Evolutionary conservation across 441 rosid species (phyloP), one percentile per base, ranked within the genome.

Genomic region (Adansonia gregorii): DNA sequence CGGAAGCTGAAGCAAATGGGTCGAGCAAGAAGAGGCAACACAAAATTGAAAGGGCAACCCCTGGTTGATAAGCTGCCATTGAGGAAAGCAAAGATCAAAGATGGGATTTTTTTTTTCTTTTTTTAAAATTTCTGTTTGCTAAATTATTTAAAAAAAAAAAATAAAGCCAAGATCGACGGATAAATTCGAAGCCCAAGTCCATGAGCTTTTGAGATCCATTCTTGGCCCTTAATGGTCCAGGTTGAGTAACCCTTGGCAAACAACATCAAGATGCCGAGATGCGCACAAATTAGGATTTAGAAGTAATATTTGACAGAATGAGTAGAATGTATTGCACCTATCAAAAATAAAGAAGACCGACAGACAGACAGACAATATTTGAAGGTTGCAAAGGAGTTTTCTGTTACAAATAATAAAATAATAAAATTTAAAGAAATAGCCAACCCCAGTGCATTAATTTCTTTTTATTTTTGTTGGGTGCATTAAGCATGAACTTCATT

Each of bases 221-320:
- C 85, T 88, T 88, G 24, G 89, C 80, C 85, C 98, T 88, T 78
- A 88, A 78, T 71, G 90, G 64, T 49, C 94, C 95, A 0, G 94
- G 93, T 55, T 91, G 96, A 39, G 97, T 93, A 24, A 93, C 95
- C 79, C 75, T 86, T 3, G 97, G 94, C 79, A 93, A 77, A 67
- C 97, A 91, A 43, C 67, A 67, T 9, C 7, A 82, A 54, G 48
- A n/a, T 31, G 39, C 39, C 39, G 39, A 31, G 39, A 31, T 31
- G 61, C 45, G 19, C 39, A 58, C 6, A 60, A 51, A 15, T 61
- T 19, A 39, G 31, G 31, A 43, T 5, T n/a, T 60, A 10, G 65
- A 3, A 11, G 11, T 24, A 8, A 41, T 41, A 41, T 6, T 9
- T 20, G 35, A 22, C 64, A 59, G 14, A 8, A 8, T 22, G 2